Evolutionary conservation across 768 basidiomycete genomes (phyloP), one percentile per base, ranked within the genome.

Genomic region (Hygrocybe punicea): DNA sequence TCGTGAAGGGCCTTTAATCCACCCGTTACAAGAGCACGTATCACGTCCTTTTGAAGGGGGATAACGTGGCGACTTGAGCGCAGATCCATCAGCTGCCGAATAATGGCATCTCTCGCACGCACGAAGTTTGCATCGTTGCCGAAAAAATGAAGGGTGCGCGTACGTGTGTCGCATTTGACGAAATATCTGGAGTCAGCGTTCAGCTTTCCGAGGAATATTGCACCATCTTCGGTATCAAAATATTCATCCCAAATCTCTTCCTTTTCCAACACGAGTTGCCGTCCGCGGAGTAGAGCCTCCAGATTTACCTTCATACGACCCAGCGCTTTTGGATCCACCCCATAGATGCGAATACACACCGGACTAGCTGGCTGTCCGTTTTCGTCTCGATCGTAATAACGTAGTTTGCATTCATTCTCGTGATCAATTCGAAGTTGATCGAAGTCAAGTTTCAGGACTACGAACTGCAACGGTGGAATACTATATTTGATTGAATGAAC

Each of bases 211-310:
- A 84, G 51, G 8, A 68, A 67, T 23, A 70, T 70, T 19, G 57
- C 54, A 39, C 80, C 77, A 56, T 73, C 76, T n/a, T 70, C 49
- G n/a, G 70, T 66, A 14, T 75, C 71, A 56, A 84, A 76, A 54
- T 79, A 80, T 16, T 77, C 76, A 49, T 81, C 77, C 82, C 83
- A 84, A 3, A 77, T 57, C 1, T 60, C 55, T 19, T 58, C 57
- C 0, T 65, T 68, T 3, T 75, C 73, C 1, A 70, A 66, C 13
- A 60, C 60, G 33, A 79, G 55, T 13, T 76, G 56, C 13, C 72
- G 63, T 6, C 82, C 82, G 5, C 68, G 65, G 21, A 83, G 49
- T 13, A 80, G 60, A 0, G 45, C 23, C 36, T 77, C 74, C 21
- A 84, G 51, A 40, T 70, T 66, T 2, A 63, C 54, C 61, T 80